Evolutionary conservation across 192 early-diverging fungal genomes (phyloP).

Genomic region (Lobosporangium transversale): DNA sequence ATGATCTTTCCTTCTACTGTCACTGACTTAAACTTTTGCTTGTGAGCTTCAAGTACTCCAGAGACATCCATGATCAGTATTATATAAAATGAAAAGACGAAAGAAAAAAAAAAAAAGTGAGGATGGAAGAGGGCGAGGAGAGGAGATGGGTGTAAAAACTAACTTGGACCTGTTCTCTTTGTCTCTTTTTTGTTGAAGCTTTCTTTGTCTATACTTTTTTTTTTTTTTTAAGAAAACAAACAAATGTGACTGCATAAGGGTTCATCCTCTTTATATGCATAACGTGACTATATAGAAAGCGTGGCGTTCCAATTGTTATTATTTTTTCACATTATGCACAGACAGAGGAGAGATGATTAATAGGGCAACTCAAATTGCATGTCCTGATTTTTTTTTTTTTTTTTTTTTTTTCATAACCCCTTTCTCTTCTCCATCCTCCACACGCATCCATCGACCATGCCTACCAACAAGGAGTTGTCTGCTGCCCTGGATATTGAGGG

Average conservation of each 20-base stretch:
- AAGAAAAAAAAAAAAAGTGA: not conserved
- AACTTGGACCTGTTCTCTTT: too few relatives aligned
- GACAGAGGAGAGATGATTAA: not conserved
- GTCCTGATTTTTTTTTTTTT: too few relatives aligned
- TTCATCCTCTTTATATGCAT: not conserved
- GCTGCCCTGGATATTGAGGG: conserved; percentile 71
- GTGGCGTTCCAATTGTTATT: too few relatives aligned
- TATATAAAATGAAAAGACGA: not conserved
- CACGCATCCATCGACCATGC: conserved; percentile 31
- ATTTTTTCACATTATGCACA: too few relatives aligned
- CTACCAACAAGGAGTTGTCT: conserved; percentile 54
- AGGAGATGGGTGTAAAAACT: conserved; percentile 5
- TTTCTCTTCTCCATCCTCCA: conserved; percentile 14
- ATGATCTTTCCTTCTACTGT: conserved; percentile 80
- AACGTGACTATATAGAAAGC: too few relatives aligned
- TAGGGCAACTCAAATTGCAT: not conserved
- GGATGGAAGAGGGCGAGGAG: too few relatives aligned
- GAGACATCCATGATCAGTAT: conserved; percentile 69
- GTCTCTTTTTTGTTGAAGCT: too few relatives aligned
- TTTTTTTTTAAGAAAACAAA: too few relatives aligned
- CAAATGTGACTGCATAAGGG: not conserved
- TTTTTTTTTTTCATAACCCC: too few relatives aligned
- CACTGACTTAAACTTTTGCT: conserved; percentile 64
- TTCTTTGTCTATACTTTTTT: conserved; percentile 11
- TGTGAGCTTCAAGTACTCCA: conserved; percentile 73